Evolutionary conservation across 768 basidiomycete species (phyloP).

Genomic region (Mycena rebaudengoi): DNA sequence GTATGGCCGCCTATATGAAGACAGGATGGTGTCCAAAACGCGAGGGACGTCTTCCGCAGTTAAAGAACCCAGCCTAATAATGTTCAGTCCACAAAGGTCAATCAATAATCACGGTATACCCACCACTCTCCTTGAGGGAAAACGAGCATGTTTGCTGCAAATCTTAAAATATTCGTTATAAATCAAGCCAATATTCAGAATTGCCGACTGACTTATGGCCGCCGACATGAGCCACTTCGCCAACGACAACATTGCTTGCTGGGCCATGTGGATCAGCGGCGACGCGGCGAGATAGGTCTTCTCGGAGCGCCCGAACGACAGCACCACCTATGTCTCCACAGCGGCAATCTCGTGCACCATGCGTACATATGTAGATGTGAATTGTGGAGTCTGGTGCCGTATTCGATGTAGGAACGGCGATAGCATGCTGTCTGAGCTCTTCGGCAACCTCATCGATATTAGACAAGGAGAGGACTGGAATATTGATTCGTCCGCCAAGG

Average conservation of each 20-base stretch:
- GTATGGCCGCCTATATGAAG: constrained; percentile 38
- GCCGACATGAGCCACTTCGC: constrained; percentile 81
- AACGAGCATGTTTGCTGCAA: constrained; percentile 74
- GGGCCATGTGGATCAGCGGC: constrained; percentile 35
- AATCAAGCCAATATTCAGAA: background rate
- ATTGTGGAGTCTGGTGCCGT: constrained; percentile 34
- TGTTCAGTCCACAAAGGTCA: background rate
- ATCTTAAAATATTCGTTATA: constrained; percentile 44
- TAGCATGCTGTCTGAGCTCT: constrained; percentile 42
- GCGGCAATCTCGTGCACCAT: constrained; percentile 80
- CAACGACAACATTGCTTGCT: constrained; percentile 52
- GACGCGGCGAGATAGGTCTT: constrained; percentile 56
- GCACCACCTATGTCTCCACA: constrained; percentile 73
- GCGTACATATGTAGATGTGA: constrained; percentile 79
- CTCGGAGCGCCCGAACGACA: constrained; percentile 61
- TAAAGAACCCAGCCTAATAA: constrained; percentile 68
- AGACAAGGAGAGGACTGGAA: constrained; percentile 55
- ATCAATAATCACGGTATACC: constrained; percentile 26
- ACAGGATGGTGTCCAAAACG: constrained; percentile 57
- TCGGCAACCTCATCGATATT: constrained; percentile 60
- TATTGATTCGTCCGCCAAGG: constrained; percentile 54
- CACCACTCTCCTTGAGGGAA: constrained; percentile 82
- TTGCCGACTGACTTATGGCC: constrained; percentile 74
- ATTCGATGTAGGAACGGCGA: constrained; percentile 9
- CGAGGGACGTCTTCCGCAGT: constrained; percentile 62